phyloP scores from a whole-genome alignment of 2,329 filamentous ascomycete species.

The Mycocentrospora acerina region DNA sequence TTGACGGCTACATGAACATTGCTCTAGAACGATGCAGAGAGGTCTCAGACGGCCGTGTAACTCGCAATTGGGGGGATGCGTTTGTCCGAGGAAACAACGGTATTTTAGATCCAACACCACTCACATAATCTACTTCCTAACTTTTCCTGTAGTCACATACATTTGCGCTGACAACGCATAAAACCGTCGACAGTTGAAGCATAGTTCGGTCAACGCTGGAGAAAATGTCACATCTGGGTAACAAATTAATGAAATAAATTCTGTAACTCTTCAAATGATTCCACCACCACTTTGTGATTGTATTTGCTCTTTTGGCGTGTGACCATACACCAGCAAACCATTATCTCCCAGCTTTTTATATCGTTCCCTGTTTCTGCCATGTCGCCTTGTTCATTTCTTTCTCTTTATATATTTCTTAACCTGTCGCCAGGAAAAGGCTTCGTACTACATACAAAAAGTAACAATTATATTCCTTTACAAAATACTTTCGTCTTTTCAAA shows the following conservation, averaged over 20 bases:
- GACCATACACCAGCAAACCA: too few relatives aligned
- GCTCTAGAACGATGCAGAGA: slow-evolving; percentile 94
- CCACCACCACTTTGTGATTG: not conserved
- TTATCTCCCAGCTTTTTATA: not conserved
- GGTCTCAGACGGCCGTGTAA: slow-evolving; percentile 80
- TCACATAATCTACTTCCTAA: slow-evolving; percentile 8
- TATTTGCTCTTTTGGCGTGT: not conserved
- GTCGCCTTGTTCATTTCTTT: not conserved
- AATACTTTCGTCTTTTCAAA: too few relatives aligned
- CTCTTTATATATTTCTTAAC: not conserved
- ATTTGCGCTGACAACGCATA: slow-evolving; percentile 35
- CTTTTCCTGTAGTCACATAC: slow-evolving; percentile 26
- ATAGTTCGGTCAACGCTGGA: not conserved
- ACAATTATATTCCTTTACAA: too few relatives aligned
- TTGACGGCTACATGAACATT: slow-evolving; percentile 99
- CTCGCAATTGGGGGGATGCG: slow-evolving; percentile 85
- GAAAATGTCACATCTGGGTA: not conserved
- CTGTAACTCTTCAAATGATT: not conserved
- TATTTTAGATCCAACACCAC: slow-evolving; percentile 39
- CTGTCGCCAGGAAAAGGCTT: too few relatives aligned
- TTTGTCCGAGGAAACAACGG: slow-evolving; percentile 97
- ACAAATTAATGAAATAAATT: not conserved
- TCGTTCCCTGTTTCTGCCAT: not conserved
- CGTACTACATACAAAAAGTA: too few relatives aligned
- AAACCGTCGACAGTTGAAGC: not conserved